Evolutionary conservation across 495 filamentous ascomycete species (phyloP).

Genomic region (Haplographium delicatum): DNA sequence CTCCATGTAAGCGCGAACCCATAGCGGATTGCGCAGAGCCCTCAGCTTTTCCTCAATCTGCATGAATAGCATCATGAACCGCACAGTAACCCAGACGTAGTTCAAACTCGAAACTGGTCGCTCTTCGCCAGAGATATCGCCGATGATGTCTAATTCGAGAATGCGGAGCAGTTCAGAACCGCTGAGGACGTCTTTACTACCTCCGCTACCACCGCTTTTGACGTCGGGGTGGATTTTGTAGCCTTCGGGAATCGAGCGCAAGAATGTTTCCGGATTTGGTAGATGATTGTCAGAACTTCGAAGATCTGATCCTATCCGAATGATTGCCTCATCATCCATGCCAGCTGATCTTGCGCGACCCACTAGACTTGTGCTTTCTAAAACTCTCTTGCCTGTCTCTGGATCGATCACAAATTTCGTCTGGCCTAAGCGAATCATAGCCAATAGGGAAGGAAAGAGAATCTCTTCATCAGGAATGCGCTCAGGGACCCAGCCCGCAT

Average conservation of each 20-base stretch:
- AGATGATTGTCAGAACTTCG: not conserved
- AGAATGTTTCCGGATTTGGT: not conserved
- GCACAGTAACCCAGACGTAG: constrained; percentile 23
- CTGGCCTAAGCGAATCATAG: constrained; percentile 21
- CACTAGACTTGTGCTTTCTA: constrained; percentile 32
- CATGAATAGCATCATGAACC: constrained; percentile 22
- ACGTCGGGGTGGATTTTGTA: not conserved
- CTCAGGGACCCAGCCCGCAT: constrained; percentile 27
- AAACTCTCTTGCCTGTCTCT: constrained; percentile 20
- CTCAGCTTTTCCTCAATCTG: constrained; percentile 17
- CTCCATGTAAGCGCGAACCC: constrained; percentile 23
- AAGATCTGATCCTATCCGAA: constrained; percentile 7
- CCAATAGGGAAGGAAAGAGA: constrained; percentile 16
- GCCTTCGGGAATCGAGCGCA: constrained; percentile 3
- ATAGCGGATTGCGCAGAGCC: constrained; percentile 21
- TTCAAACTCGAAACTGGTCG: constrained; percentile 29
- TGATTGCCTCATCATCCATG: constrained; percentile 19
- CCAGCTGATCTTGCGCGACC: constrained; percentile 23
- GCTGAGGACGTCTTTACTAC: not conserved
- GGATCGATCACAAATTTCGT: constrained; percentile 27
- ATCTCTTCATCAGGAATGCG: constrained; percentile 31
- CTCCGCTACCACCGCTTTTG: not conserved
- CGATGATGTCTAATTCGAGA: constrained; percentile 26
- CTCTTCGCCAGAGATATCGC: constrained; percentile 25
- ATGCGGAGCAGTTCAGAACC: constrained; percentile 20